These are phyloP conservation scores for Colletotrichum costaricense DNA, from an alignment of 2,329 filamentous ascomycete species.

Conservation along the genomic window DNA sequence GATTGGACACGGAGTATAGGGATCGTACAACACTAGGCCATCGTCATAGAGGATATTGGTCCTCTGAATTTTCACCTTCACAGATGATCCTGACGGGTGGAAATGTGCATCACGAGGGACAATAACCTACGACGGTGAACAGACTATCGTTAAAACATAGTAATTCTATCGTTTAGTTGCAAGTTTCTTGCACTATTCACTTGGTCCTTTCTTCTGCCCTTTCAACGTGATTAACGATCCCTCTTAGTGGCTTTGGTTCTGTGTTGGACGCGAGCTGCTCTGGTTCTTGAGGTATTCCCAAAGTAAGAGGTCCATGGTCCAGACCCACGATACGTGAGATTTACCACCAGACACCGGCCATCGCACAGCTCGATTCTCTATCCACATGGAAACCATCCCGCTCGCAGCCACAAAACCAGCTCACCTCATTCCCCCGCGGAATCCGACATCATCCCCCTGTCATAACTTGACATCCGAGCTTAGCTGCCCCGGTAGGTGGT, in stretches of 20 bases:
- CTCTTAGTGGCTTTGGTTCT: too few species aligned
- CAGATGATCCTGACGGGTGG: constrained; percentile 13
- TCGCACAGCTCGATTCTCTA: not conserved
- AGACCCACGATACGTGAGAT: too few species aligned
- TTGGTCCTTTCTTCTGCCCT: not conserved
- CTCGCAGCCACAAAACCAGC: too few species aligned
- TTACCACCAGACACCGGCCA: too few species aligned
- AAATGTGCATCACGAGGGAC: not conserved
- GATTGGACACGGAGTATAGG: not conserved
- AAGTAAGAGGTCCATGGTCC: too few species aligned
- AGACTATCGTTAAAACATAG: constrained; percentile 31
- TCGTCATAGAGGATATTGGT: not conserved
- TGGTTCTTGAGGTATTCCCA: too few species aligned
- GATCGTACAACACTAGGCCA: not conserved
- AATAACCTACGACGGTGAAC: not conserved
- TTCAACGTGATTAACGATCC: not conserved
- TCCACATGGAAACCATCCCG: too few species aligned
- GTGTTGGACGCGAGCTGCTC: too few species aligned
- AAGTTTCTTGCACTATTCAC: constrained; percentile 9
- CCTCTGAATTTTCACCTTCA: not conserved
- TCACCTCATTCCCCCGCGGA: too few species aligned
- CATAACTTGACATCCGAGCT: not conserved
- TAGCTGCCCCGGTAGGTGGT: constrained; percentile 84
- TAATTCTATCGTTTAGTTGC: constrained; percentile 22
- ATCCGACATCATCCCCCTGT: too few species aligned